Evolutionary conservation across 2,329 filamentous ascomycete species (phyloP).

Genomic region (Ophiosphaerella korrae): DNA sequence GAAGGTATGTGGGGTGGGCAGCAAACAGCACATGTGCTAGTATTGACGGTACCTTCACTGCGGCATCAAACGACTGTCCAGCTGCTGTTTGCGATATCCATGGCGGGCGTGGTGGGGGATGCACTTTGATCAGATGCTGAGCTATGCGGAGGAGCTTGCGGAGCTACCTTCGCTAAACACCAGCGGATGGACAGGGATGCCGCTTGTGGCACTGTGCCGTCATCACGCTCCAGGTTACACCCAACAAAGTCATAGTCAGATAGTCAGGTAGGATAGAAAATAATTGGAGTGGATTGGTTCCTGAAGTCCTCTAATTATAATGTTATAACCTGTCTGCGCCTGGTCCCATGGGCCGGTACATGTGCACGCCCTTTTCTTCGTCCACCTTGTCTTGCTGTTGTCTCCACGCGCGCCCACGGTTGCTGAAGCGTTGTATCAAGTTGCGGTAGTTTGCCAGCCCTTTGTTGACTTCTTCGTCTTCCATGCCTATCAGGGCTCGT

Average conservation of each 20-base stretch:
- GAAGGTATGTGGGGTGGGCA: background rate
- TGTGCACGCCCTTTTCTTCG: constrained; percentile 47
- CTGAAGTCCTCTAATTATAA: no score
- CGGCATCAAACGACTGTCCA: background rate
- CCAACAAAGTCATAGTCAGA: no score
- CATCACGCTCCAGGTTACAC: background rate
- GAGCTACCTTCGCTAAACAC: constrained; percentile 13
- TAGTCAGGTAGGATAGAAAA: no score
- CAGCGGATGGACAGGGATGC: constrained; percentile 2
- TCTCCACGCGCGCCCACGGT: constrained; percentile 65
- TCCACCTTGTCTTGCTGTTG: constrained; percentile 60
- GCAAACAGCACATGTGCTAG: background rate
- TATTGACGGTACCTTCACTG: background rate
- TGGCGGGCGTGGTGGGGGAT: constrained; percentile 18
- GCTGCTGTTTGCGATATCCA: background rate
- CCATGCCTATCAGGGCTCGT: constrained; percentile 44
- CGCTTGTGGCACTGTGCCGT: background rate
- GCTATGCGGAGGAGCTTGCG: constrained; percentile 20
- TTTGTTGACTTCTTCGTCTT: constrained; percentile 50
- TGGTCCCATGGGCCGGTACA: constrained; percentile 41
- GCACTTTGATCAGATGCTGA: background rate
- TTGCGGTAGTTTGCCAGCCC: constrained; percentile 51
- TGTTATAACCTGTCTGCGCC: constrained; percentile 18
- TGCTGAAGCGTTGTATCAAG: constrained; percentile 54
- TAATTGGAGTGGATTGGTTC: no score